Evolutionary conservation across 805 yeast genomes (phyloP), one percentile per base, ranked within the genome.

Genomic region (Cyberlindnera mycetangii): DNA sequence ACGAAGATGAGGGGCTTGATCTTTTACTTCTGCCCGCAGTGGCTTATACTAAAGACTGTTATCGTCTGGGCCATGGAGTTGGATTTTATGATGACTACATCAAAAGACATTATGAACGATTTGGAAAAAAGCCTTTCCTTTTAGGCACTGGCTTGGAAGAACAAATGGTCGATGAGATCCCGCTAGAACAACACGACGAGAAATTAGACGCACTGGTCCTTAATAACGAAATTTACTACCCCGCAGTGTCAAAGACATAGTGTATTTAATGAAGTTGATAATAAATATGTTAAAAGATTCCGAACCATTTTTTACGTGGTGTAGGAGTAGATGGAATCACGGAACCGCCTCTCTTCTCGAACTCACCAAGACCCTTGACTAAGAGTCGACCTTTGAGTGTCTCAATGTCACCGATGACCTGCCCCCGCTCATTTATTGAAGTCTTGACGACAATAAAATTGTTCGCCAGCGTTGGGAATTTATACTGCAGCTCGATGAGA

Each of bases 1-100:
- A 39, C 6, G 60, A 59, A 10, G 41, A 56, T 1, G 57, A 51
- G 3, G 80, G 78, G 0, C 64, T 92, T 18, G 97, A 92, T 53
- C 55, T 92, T 9, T 67, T 92, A 7, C 64, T 92, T 7, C 71
- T 92, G 0, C 98, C 98, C 0, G 97, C 95, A 0, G 83, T 92
- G 2, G 96, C 87, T 1, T 90, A 87, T 62, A 75, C 86, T 1
- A 51, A 30, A 11, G 51, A 59, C 11, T 55, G 59, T 6, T 40
- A 52, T 19, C 62, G 99, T 42, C 60, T 92, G 42, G 99, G 99
- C 1, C 95, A 89, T 60, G 99, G 99, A 1, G 92, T 83, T 5
- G 99, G 97, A 0, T 89, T 78, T 62, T 92, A 93, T 61, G 99
- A 92, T 61, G 88, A 83, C 54, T 85, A 71, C 55, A 72, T 85